Conservation (phyloP, 2,329 filamentous ascomycete genomes). For the Aspergillus proliferans region DNA sequence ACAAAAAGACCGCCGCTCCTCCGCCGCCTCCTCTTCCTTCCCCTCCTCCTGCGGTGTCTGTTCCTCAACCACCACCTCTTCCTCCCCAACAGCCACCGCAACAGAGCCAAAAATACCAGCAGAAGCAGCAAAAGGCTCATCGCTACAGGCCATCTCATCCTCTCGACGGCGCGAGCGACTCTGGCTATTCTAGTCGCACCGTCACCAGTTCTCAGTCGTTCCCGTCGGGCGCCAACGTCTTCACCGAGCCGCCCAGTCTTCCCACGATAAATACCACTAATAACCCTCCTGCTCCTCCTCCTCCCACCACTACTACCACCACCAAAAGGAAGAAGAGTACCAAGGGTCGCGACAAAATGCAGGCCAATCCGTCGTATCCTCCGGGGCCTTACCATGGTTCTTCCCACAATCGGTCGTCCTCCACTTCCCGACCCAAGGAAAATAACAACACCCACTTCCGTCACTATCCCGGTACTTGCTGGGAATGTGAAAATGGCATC, state of each 20-base stretch:
- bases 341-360: slow-evolving; percentile 1
- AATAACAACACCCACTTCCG: slow-evolving; percentile 23
- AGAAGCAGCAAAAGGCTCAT: slow-evolving; percentile 25
- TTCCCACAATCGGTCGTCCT: slow-evolving; percentile 26
- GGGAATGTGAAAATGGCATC: slow-evolving; percentile 30
- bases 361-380: background rate
- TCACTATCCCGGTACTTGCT: slow-evolving; percentile 28
- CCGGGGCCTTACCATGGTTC: slow-evolving; percentile 2
- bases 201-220: slow-evolving; percentile 48
- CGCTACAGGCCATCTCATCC: slow-evolving; percentile 24
- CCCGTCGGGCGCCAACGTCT: slow-evolving; percentile 34
- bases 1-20: slow-evolving; percentile 26
- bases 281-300: background rate
- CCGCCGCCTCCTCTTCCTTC: too few relatives aligned
- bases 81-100: too few relatives aligned
- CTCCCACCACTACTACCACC: background rate
- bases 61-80: too few relatives aligned
- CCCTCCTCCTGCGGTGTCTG: too few relatives aligned
- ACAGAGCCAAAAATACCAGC: too few relatives aligned
- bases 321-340: background rate
- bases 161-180: slow-evolving; percentile 52
- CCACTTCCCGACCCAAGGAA: slow-evolving; percentile 25
- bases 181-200: slow-evolving; percentile 56
- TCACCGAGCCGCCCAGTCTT: slow-evolving; percentile 7
- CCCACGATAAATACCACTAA: background rate